These are phyloP conservation scores for Phialophora tarda DNA, from an alignment of 2,329 filamentous ascomycete species.

Conservation along the genomic window DNA sequence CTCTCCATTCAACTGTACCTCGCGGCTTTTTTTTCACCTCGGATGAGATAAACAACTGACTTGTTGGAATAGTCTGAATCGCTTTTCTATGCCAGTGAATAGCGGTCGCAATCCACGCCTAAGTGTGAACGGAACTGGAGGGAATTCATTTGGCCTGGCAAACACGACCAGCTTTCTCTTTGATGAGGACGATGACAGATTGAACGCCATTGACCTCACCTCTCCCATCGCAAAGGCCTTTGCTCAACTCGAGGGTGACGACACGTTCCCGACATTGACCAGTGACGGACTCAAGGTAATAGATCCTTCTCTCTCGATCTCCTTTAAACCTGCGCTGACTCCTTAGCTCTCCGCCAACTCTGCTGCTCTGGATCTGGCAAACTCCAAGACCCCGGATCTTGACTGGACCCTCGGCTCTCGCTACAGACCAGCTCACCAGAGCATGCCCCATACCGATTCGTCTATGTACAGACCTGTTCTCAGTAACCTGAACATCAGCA, in stretches of 20 bases:
- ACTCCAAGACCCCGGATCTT: constrained; percentile 69
- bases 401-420: constrained; percentile 69
- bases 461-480: constrained; percentile 48
- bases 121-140: constrained; percentile 25
- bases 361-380: constrained; percentile 78
- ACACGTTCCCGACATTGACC: constrained; percentile 80
- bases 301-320: constrained; percentile 7
- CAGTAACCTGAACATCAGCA: constrained; percentile 44
- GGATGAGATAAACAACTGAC: constrained; percentile 28
- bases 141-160: constrained; percentile 65
- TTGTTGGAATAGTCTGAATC: constrained; percentile 68
- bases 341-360: constrained; percentile 79
- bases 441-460: constrained; percentile 61
- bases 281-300: constrained; percentile 51
- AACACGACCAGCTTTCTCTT: constrained; percentile 88
- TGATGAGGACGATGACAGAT: constrained; percentile 78
- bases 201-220: constrained; percentile 42
- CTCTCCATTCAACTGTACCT: not conserved
- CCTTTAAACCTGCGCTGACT: constrained; percentile 23
- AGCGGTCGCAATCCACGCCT: constrained; percentile 45
- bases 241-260: constrained; percentile 74
- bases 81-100: constrained; percentile 91
- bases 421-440: constrained; percentile 69
- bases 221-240: constrained; percentile 72
- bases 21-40: not conserved